Evolutionary conservation across 1,139 yeast genomes (phyloP), one percentile per base, ranked within the genome.

Genomic region (Debaryomycetaceae sp.): DNA sequence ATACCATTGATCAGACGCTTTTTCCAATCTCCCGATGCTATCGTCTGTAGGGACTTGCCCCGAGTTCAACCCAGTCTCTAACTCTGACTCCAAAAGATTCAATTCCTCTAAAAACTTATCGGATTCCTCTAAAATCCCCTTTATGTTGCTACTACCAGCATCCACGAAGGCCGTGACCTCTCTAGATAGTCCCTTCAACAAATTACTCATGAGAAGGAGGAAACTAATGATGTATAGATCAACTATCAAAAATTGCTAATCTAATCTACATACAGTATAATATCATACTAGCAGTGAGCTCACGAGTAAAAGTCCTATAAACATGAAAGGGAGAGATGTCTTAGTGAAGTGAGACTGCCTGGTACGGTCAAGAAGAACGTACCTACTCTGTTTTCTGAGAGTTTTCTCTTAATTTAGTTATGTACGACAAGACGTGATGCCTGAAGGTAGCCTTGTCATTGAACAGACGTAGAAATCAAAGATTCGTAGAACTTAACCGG

Each of bases 1-100:
- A 49, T 74, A 72, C 79, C 79, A 74, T 5, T 42, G 38, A 39
- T 58, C 49, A 13, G 50, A 44, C 22, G 17, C 22, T 35, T 43
- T 54, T 2, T 56, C 55, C 20, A 53, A 20, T 13, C 47, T 48
- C 27, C 42, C 40, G 2, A 34, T 13, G 3, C 13, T 31, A 39
- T 40, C 41, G 13, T 14, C 6, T 6, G 20, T 34, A 24, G 5
- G 24, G 20, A 22, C 31, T 27, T 48, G 54, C 30, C 52, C 54
- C 9, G 41, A 35, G 34, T 49, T 50, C 8, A 54, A 37, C 37
- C 60, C 56, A 5, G 41, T 27, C 38, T 55, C 62, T 24, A 72
- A 53, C 6, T 57, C 54, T 5, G 59, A 37, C 47, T 72, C 75
- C 22, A 69, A 42, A 13, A 45, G 54, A 40, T 59, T 60, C 35